These are phyloP conservation scores for Tilletiaria anomala DNA, from an alignment of 1,284 basidiomycete genomes.

Conservation along the genomic window DNA sequence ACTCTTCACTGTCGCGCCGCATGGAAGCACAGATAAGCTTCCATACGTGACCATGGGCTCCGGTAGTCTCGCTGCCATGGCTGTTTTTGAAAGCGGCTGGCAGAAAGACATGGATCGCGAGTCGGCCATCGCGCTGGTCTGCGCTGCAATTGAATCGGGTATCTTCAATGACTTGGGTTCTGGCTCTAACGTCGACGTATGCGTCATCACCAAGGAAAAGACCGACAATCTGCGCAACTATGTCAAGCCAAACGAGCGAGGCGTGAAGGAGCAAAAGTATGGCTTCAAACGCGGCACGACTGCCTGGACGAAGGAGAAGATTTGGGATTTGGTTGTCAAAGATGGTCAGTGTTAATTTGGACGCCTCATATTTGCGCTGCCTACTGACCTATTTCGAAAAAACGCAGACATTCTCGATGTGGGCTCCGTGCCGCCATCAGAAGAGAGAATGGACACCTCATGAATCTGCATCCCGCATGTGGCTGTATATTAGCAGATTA, in stretches of 20 bases:
- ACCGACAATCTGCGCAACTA: constrained; percentile 35
- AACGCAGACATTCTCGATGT: constrained; percentile 18
- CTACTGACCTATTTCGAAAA: not conserved
- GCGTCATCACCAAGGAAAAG: constrained; percentile 53
- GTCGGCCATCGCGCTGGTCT: constrained; percentile 70
- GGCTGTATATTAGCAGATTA: not conserved
- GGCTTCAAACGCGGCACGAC: constrained; percentile 59
- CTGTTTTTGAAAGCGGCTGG: constrained; percentile 86
- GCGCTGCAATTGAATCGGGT: constrained; percentile 77
- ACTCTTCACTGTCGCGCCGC: constrained; percentile 88
- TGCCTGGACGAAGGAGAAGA: constrained; percentile 42
- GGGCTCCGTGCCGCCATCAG: constrained; percentile 5
- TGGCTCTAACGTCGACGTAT: constrained; percentile 92
- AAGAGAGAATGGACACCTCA: constrained; percentile 2
- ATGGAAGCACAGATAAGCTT: constrained; percentile 95
- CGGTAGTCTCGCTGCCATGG: constrained; percentile 92
- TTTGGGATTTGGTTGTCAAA: constrained; percentile 42
- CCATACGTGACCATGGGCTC: constrained; percentile 99
- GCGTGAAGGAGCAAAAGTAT: constrained; percentile 32
- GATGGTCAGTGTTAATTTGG: constrained; percentile 46
- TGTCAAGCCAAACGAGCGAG: constrained; percentile 33
- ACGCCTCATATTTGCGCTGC: too few species aligned
- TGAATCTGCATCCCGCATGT: not conserved
- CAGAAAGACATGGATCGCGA: constrained; percentile 66
- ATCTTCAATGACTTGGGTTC: constrained; percentile 99